A percentile compares a stretch with the other conserved stretches of the same genome.
phyloP scores from a whole-genome alignment of 345 rosid species.

The Gossypium thurberi region DNA sequence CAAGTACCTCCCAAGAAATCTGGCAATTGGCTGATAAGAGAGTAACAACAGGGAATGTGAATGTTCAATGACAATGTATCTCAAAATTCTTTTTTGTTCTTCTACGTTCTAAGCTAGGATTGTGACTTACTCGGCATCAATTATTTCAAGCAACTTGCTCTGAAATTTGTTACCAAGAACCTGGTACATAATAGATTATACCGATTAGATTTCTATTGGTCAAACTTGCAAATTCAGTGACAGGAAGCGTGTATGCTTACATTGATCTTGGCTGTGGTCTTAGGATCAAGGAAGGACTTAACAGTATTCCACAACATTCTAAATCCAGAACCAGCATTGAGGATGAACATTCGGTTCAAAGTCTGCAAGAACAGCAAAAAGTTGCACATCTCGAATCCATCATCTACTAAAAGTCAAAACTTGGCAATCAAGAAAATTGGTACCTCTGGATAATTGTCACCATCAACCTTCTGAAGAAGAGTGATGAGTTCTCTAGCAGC shows the following conservation, averaged over 20 bases:
- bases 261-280: constrained; percentile 92
- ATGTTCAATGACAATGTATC: not conserved
- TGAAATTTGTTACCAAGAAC: constrained; percentile 94
- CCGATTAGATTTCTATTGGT: constrained; percentile 12
- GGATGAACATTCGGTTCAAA: constrained; percentile 94
- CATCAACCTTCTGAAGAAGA: constrained; percentile 79
- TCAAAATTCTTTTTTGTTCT: not conserved
- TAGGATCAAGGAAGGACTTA: constrained; percentile 94
- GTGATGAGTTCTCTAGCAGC: constrained; percentile 86
- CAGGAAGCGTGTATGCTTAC: constrained; percentile 33
- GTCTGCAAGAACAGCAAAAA: constrained; percentile 38
- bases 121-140: constrained; percentile 58
- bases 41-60: constrained; percentile 6
- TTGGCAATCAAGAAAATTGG: not conserved
- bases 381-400: not conserved
- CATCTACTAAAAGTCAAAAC: not conserved
- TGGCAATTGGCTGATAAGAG: constrained; percentile 64
- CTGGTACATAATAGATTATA: constrained; percentile 28
- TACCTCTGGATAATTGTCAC: constrained; percentile 96
- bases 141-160: constrained; percentile 88
- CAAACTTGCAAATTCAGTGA: not conserved
- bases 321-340: constrained; percentile 97
- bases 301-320: constrained; percentile 97
- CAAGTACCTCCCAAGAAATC: constrained; percentile 89
- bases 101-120: not conserved